phyloP scores from a whole-genome alignment of 306 rosid species.

The Cucumis hystrix region DNA sequence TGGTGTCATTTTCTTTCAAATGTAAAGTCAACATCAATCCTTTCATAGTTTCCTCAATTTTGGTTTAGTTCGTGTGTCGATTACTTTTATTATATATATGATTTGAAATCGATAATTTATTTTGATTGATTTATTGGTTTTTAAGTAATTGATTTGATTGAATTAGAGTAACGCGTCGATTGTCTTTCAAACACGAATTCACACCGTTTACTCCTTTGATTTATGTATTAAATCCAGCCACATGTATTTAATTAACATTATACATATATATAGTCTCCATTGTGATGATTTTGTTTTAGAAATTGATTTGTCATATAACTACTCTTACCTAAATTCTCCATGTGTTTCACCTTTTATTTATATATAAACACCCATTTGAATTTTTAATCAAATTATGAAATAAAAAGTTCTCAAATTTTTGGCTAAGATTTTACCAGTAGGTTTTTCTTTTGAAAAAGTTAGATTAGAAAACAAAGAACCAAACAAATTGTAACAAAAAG shows the following conservation, averaged over 20 bases:
- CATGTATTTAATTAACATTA: too few relatives aligned
- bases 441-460: neutral
- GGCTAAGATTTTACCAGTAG: neutral
- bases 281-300: neutral
- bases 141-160: neutral
- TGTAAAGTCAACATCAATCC: neutral
- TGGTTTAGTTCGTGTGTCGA: neutral
- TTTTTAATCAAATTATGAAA: too few relatives aligned
- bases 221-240: too few relatives aligned
- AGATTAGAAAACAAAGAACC: neutral
- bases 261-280: too few relatives aligned
- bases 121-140: neutral
- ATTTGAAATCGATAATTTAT: neutral
- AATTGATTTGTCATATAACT: neutral
- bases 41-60: neutral
- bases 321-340: neutral
- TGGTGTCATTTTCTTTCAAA: neutral
- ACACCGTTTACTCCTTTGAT: too few relatives aligned
- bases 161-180: neutral
- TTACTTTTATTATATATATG: neutral
- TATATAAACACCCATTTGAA: too few relatives aligned
- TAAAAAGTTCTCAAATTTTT: neutral
- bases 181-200: neutral
- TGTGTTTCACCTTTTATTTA: neutral
- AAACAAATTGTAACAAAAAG: too few relatives aligned